phyloP scores from a whole-genome alignment of 2,329 filamentous ascomycete genomes.

The Ascochyta rabiei region DNA sequence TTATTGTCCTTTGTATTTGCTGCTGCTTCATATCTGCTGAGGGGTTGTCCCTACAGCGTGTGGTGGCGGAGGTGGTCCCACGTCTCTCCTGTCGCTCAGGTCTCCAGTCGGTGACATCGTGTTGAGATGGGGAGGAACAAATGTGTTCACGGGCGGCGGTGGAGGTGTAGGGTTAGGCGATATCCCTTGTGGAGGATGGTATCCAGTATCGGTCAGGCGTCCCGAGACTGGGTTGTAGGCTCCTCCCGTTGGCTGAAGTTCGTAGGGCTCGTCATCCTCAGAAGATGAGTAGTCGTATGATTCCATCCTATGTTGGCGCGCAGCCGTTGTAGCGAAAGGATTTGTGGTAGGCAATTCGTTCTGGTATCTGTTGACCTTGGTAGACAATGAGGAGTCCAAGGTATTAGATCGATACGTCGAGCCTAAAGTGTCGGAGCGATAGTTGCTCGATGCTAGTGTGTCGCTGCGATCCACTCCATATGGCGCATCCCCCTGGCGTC shows the following conservation, averaged over 20 bases:
- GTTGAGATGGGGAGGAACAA: slow-evolving; percentile 15
- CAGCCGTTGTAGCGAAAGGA: slow-evolving; percentile 36
- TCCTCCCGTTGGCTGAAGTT: slow-evolving; percentile 39
- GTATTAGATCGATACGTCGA: slow-evolving; percentile 23
- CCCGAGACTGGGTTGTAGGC: slow-evolving; percentile 44
- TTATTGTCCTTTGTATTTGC: neutral
- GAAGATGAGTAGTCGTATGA: slow-evolving; percentile 48
- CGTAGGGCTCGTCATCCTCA: slow-evolving; percentile 47
- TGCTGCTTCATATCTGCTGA: slow-evolving; percentile 30
- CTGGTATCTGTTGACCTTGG: slow-evolving; percentile 41
- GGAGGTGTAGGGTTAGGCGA: slow-evolving; percentile 42
- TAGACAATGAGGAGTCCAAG: slow-evolving; percentile 31
- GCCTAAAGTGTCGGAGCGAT: slow-evolving; percentile 31
- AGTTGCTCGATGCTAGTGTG: slow-evolving; percentile 38
- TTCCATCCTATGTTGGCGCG: slow-evolving; percentile 38
- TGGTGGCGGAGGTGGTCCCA: slow-evolving; percentile 34
- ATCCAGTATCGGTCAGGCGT: slow-evolving; percentile 43
- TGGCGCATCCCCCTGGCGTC: slow-evolving; percentile 36
- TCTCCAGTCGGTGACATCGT: slow-evolving; percentile 36
- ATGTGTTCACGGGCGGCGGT: slow-evolving; percentile 25
- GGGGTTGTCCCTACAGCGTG: slow-evolving; percentile 39
- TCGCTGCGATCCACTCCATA: slow-evolving; percentile 41
- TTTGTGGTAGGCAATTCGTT: slow-evolving; percentile 41
- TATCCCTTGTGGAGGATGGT: slow-evolving; percentile 40
- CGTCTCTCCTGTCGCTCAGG: slow-evolving; percentile 33